A percentile compares a stretch with the other conserved stretches of the same genome.
phyloP scores from a whole-genome alignment of 371 early-diverging fungal species.

The Haplosporangium sp. region DNA sequence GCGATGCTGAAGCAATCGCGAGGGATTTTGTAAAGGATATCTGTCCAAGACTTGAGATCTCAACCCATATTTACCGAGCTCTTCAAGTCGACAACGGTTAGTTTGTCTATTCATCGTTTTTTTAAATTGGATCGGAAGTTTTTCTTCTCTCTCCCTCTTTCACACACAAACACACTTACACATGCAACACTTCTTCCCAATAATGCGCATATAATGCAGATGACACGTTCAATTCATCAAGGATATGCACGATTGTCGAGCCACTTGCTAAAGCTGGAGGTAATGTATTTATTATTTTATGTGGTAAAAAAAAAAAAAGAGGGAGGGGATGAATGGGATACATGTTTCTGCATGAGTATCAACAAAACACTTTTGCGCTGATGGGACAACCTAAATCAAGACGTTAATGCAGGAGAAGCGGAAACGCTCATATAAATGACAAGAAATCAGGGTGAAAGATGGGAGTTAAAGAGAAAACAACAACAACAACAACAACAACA shows the following conservation, averaged over 20 bases:
- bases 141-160: slow-evolving; percentile 2
- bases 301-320: not conserved
- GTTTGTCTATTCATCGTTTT: not conserved
- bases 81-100: slow-evolving; percentile 51
- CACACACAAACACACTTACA: not conserved
- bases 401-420: slow-evolving; percentile 1
- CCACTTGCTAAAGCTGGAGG: slow-evolving; percentile 54
- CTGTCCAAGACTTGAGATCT: slow-evolving; percentile 49
- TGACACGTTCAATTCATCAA: slow-evolving; percentile 40
- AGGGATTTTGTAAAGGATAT: slow-evolving; percentile 34
- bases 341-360: not conserved
- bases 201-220: slow-evolving; percentile 14
- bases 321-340: not conserved
- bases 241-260: slow-evolving; percentile 50
- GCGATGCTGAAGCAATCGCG: slow-evolving; percentile 24
- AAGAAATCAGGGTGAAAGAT: too few relatives aligned
- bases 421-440: too few relatives aligned
- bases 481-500: too few relatives aligned
- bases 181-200: not conserved
- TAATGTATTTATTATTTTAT: slow-evolving; percentile 11
- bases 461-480: too few relatives aligned
- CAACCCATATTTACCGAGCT: slow-evolving; percentile 43
- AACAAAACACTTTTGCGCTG: not conserved
- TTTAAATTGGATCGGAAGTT: not conserved
- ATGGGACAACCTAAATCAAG: not conserved